Conservation (phyloP, 2,329 filamentous ascomycete species). For the Stagonosporopsis vannaccii region DNA sequence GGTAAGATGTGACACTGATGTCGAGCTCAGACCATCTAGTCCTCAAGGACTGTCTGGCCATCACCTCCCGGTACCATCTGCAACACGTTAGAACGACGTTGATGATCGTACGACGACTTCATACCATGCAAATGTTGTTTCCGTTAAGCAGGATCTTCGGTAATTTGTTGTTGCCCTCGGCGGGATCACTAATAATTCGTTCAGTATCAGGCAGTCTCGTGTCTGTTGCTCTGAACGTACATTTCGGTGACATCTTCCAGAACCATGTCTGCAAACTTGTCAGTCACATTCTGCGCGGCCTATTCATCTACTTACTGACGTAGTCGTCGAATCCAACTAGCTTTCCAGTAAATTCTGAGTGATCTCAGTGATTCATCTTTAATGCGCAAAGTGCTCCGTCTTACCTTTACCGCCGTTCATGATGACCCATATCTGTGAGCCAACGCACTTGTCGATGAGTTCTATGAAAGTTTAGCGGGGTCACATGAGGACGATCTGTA, state of each 20-base stretch:
- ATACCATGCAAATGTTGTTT: conserved; percentile 99
- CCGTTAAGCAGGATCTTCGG: conserved; percentile 95
- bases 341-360: conserved; percentile 89
- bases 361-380: conserved; percentile 9
- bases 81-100: conserved; percentile 13
- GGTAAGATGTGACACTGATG: neutral
- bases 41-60: conserved; percentile 37
- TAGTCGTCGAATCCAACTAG: conserved; percentile 98
- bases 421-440: conserved; percentile 96
- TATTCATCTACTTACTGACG: conserved; percentile 80
- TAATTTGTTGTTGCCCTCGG: conserved; percentile 82
- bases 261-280: conserved; percentile 81
- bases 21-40: conserved; percentile 18
- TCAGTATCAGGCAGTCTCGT: conserved; percentile 15
- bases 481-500: neutral
- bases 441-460: conserved; percentile 98
- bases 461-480: conserved; percentile 63
- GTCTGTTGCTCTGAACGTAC: conserved; percentile 59
- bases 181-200: conserved; percentile 74
- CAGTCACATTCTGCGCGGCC: conserved; percentile 3
- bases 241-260: conserved; percentile 97
- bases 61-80: conserved; percentile 48
- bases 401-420: conserved; percentile 99
- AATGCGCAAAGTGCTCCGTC: neutral
- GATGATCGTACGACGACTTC: conserved; percentile 27